phyloP scores from a whole-genome alignment of 176 grass and related monocot genomes.

The Neostapfia colusana region DNA sequence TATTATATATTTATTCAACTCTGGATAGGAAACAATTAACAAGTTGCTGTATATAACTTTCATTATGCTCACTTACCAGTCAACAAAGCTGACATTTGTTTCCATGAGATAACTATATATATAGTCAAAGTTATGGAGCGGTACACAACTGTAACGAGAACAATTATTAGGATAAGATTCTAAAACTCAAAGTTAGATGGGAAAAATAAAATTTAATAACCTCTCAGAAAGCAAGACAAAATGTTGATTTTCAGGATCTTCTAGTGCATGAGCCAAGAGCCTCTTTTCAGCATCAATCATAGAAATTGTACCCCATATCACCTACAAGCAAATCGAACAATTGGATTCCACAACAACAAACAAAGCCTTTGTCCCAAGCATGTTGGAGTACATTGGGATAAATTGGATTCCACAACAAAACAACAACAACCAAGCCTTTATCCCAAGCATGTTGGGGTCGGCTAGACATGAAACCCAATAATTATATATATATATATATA shows the following conservation, averaged over 20 bases:
- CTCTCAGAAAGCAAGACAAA: conserved; percentile 97
- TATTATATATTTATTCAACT: conserved; percentile 23
- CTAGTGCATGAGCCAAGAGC: conserved; percentile 86
- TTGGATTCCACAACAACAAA: conserved; percentile 27
- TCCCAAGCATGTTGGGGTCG: too few relatives aligned
- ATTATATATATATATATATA: too few relatives aligned
- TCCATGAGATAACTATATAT: conserved; percentile 93
- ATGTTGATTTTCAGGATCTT: conserved; percentile 93
- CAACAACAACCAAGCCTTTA: too few relatives aligned
- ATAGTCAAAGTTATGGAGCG: conserved; percentile 98
- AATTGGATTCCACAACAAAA: too few relatives aligned
- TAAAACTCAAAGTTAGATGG: conserved; percentile 29
- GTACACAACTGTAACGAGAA: conserved; percentile 75
- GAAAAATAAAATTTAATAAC: conserved; percentile 38
- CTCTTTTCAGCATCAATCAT: conserved; percentile 97
- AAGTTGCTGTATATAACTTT: not conserved
- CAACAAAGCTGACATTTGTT: conserved; percentile 98
- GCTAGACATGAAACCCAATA: too few relatives aligned
- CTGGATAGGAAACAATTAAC: not conserved
- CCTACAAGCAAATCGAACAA: conserved; percentile 46
- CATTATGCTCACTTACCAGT: conserved; percentile 62
- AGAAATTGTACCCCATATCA: conserved; percentile 88
- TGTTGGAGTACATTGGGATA: too few relatives aligned
- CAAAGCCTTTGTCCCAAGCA: too few relatives aligned
- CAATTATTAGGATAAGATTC: conserved; percentile 23